phyloP scores from a whole-genome alignment of 225 moss, liverwort and hornwort genomes.

The Pleurozium schreberi region DNA sequence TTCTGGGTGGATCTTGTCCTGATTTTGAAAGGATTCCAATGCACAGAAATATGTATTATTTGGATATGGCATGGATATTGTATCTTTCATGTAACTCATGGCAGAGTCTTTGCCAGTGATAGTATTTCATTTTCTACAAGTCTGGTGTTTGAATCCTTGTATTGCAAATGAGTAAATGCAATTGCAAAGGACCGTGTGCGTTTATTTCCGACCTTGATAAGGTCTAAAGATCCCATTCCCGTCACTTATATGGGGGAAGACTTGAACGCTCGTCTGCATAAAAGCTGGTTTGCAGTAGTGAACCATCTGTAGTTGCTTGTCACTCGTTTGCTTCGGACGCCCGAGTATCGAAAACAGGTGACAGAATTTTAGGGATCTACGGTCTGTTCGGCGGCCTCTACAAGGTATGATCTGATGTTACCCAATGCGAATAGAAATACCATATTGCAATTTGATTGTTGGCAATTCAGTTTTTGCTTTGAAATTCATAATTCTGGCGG shows the following conservation, averaged over 20 bases:
- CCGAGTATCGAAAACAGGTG: background rate
- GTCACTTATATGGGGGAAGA: no score
- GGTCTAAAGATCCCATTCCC: background rate
- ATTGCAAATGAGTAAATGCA: background rate
- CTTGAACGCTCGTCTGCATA: background rate
- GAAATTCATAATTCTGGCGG: background rate
- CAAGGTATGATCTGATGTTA: slow-evolving; percentile 1
- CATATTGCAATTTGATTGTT: background rate
- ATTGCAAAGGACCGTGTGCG: background rate
- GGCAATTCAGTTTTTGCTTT: background rate
- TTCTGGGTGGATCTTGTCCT: no score
- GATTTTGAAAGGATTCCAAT: background rate
- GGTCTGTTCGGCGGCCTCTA: background rate
- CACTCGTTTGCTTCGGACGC: background rate
- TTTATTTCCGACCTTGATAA: background rate
- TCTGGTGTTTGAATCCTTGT: background rate
- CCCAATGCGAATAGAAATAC: background rate
- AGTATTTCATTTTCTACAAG: background rate
- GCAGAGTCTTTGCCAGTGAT: background rate
- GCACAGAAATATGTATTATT: background rate
- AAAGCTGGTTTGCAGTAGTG: background rate
- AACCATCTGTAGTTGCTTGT: background rate
- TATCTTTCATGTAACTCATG: background rate
- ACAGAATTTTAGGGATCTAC: background rate
- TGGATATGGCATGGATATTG: background rate